Conservation (phyloP, 768 basidiomycete species). For the Saitozyma podzolica region DNA sequence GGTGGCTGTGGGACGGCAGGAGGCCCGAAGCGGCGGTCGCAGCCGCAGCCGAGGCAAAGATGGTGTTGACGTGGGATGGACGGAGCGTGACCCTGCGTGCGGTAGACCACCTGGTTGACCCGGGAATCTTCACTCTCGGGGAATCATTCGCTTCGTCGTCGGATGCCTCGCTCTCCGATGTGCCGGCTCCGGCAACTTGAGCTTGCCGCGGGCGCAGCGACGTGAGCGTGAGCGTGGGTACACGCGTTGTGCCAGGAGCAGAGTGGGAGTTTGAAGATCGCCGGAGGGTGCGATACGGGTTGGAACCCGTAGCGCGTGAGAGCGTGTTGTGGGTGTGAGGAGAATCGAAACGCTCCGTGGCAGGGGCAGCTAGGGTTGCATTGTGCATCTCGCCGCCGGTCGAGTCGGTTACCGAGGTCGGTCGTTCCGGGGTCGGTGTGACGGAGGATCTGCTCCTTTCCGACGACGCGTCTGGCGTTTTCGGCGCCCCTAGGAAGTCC, state of each 20-base stretch:
- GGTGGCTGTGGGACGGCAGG: not conserved
- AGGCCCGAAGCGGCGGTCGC: not conserved
- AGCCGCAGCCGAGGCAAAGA: conserved; percentile 12
- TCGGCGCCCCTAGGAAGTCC: not conserved
- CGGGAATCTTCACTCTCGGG: not conserved
- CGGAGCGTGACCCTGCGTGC: conserved; percentile 29
- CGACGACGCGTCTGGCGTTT: not conserved
- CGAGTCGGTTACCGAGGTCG: not conserved
- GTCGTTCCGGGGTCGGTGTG: conserved; percentile 25
- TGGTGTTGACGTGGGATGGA: conserved; percentile 15
- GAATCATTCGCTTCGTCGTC: not conserved
- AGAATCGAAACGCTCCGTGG: too few species aligned
- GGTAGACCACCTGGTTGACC: conserved; percentile 11
- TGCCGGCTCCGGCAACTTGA: not conserved
- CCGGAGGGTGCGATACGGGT: conserved; percentile 26
- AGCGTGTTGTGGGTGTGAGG: conserved; percentile 4
- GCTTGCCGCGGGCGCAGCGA: not conserved
- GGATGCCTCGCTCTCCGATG: not conserved
- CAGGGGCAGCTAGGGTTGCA: conserved; percentile 5
- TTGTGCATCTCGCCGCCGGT: not conserved
- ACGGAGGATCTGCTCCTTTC: conserved; percentile 16
- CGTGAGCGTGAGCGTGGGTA: not conserved
- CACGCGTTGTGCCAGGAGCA: not conserved
- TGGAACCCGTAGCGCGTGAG: conserved; percentile 1
- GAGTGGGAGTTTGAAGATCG: conserved; percentile 15